Base-by-base conservation (phyloP, 257 asterid species). In the Solanum phureja region DNA sequence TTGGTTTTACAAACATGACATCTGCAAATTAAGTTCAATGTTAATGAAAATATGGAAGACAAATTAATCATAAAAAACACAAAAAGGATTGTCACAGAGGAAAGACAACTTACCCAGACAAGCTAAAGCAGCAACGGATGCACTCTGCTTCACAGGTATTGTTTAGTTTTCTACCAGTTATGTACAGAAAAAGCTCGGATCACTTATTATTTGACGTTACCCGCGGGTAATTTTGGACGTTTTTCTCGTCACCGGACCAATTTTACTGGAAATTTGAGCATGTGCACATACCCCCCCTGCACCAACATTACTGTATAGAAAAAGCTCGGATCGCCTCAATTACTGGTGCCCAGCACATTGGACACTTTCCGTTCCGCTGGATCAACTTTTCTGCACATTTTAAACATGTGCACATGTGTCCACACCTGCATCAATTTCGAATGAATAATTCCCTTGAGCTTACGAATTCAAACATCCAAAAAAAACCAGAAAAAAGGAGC, bases 321-420 rank as follows among this genome's bases (percentile, higher is more conserved):
- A 93, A 96, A 79, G 98, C 94, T 68, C 93, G 95, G 87, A 96
- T 94, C 58, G 87, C 93, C 94, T 97, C 98, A n/a, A 93, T 91
- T 27, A 92, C 92, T 3, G 98, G 99, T 56, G 98, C 98, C 37
- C 24, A 73, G 83, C 99, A 97, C 97, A 97, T 93, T 4, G 99
- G 99, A 87, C 99, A 97, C 87, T 93, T 95, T 7, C 94, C 95
- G 69, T 49, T 88, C 35, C 84, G 49, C 19, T 87, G 89, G 88
- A 95, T 91, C 90, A 95, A 86, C 52, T 86, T 87, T 69, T 97
- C 98, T 7, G 97, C 97, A 58, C 99, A 97, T 34, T 90, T 90
- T 23, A 92, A 88, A 86, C 99, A 97, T 40, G 94, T 88, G 91
- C 98, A 93, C 96, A 97, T 94, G 95, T 97, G 99, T 60, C 98